Base-by-base conservation (phyloP, 306 rosid genomes). In the Dryas octopetala region DNA sequence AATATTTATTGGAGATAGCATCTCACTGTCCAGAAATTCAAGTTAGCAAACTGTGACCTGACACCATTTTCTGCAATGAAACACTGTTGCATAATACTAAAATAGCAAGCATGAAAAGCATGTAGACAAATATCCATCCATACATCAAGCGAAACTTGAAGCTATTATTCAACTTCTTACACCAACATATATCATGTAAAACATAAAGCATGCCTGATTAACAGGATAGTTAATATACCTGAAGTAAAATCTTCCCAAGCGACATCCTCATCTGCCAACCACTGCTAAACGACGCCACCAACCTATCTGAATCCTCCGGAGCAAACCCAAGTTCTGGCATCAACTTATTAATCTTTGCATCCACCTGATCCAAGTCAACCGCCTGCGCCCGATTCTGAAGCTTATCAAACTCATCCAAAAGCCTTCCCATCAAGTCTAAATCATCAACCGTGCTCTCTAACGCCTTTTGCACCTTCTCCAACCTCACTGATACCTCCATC, bases 261-360 rank as follows among this genome's bases (percentile, higher is more conserved):
- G 91, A 95, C 98, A 95, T 91, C 76, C 98, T 91, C 98, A 91
- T 95, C 83, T 95, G 97, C 98, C 98, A 95, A 3, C 98, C 98
- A 58, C 98, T 70, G 76, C 98, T 95, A 80, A 95, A 95, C 32
- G 98, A 95, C 0, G 98, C 97, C 58, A 95, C 96, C 85, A 91
- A 66, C 82, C 97, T 91, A 76, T 91, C 93, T 3, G 96, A 85
- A 77, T 95, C 98, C 84, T 95, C 97, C 0, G 88, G 48, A 16
- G 88, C 47, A 84, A 91, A 95, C 63, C 98, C 97, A 50, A 95
- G 95, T 44, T 95, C 97, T 4, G 97, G 96, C 91, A 95, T 77
- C 91, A 95, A 74, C 74, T 89, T 95, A 77, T 89, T 90, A 6
- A 95, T 83, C 83, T 89, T 91, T 0, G 95, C 85, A 81, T 95